Base-by-base conservation (phyloP, 179 eudicot genomes). In the Spinacia oleracea region DNA sequence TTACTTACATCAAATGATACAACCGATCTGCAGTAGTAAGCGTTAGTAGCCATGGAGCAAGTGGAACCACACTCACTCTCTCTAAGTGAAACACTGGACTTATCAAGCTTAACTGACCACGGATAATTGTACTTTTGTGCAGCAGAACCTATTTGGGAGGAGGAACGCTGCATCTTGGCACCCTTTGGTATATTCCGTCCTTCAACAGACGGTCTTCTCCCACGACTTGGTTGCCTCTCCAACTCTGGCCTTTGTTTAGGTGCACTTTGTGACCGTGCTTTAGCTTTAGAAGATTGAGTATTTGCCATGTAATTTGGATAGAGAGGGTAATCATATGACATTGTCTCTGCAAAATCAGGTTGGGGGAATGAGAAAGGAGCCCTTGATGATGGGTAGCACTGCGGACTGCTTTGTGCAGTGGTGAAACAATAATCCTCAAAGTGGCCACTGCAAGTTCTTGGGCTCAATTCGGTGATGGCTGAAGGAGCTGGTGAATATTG, bases 281-380 rank as follows among this genome's bases (percentile, higher is more conserved):
- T 96, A 0, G 99, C 99, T 73, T 86, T 81, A 0, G 99, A 96
- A 0, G 99, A 96, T 64, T 96, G 65, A 0, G 99, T 96, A 73
- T 96, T 96, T 2, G 99, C 95, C 99, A 96, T 96, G 85, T 96
- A 96, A 56, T 80, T 91, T 1, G 99, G 99, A 70, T 78, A 91
- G 23, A 89, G 82, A 0, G 89, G 87, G 29, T 82, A 85, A 18
- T 93, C 97, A 50, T 82, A 83, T 1, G 85, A 83, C 67, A 86
- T 56, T 34, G 90, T 82, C 16, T 94, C 98, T 12, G 86, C 84
- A 59, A 73, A 85, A 12, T 90, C 91, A 5, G 88, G 88, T 21
- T 79, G 32, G 1, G 89, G 84, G 70, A 83, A 89, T 0, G 76
- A 56, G 43, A 85, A 88, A 0, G 80, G 82, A 34, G 66, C n/a